A percentile compares a stretch with the other conserved stretches of the same genome.
Evolutionary conservation across 352 stramenopile species (phyloP).

Genomic region (Phytophthora tentaculata): DNA sequence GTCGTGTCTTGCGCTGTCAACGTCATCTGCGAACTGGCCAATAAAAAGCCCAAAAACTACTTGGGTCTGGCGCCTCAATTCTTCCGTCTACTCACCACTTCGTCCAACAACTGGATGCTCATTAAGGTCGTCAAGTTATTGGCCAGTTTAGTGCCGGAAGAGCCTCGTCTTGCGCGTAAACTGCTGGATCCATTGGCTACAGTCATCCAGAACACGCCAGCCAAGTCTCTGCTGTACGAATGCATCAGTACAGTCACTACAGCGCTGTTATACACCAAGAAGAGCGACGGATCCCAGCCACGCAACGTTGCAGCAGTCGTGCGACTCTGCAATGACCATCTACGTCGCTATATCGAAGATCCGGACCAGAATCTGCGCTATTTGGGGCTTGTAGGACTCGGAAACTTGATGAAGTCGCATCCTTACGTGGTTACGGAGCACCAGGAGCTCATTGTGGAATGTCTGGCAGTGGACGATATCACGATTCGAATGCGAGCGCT

Average conservation of each 20-base stretch:
- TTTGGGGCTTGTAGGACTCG: constrained; percentile 97
- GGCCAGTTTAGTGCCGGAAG: constrained; percentile 96
- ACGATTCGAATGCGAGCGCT: constrained; percentile 98
- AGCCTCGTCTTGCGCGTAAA: constrained; percentile 98
- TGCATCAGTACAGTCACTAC: constrained; percentile 97
- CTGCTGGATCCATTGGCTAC: constrained; percentile 97
- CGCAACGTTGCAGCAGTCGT: constrained; percentile 95
- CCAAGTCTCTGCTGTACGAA: constrained; percentile 99
- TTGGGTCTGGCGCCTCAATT: constrained; percentile 97
- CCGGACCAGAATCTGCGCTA: constrained; percentile 99
- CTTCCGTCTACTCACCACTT: constrained; percentile 98
- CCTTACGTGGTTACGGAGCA: constrained; percentile 95
- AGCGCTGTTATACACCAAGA: constrained; percentile 96
- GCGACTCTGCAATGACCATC: constrained; percentile 94
- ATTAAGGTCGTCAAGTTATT: constrained; percentile 99
- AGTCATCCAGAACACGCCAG: constrained; percentile 97
- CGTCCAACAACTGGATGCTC: constrained; percentile 99
- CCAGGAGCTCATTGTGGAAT: constrained; percentile 96
- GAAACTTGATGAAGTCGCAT: constrained; percentile 96
- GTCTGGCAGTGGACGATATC: constrained; percentile 97
- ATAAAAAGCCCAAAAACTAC: constrained; percentile 99
- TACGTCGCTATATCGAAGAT: constrained; percentile 97
- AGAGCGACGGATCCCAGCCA: constrained; percentile 95
- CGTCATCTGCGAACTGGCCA: constrained; percentile 98
- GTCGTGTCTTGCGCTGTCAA: constrained; percentile 99